Evolutionary conservation across 257 asterid species (phyloP).

Genomic region (Haberlea rhodopensis): DNA sequence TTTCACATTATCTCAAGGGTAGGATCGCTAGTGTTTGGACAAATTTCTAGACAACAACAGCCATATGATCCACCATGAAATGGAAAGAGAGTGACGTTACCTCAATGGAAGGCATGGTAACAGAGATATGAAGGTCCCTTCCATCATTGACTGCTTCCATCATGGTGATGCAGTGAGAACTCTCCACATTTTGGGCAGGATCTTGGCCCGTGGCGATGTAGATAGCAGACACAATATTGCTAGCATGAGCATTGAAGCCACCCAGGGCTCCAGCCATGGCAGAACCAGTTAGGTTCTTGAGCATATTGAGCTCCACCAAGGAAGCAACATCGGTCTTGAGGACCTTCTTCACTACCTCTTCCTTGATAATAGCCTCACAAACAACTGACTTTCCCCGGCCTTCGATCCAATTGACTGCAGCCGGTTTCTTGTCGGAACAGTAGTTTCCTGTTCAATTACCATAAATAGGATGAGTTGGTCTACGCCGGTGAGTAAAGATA

Average conservation of each 20-base stretch:
- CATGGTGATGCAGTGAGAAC: slow-evolving; percentile 48
- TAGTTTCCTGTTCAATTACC: slow-evolving; percentile 28
- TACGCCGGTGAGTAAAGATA: neutral
- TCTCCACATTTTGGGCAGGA: slow-evolving; percentile 45
- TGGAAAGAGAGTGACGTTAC: slow-evolving; percentile 14
- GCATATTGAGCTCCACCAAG: slow-evolving; percentile 43
- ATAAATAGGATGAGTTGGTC: neutral
- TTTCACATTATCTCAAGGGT: too few relatives aligned
- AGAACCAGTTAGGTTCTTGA: slow-evolving; percentile 42
- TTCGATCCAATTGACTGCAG: slow-evolving; percentile 46
- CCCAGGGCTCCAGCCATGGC: slow-evolving; percentile 50
- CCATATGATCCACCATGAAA: neutral
- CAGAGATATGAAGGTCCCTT: slow-evolving; percentile 45
- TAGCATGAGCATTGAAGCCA: slow-evolving; percentile 48
- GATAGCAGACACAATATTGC: slow-evolving; percentile 41
- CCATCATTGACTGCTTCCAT: slow-evolving; percentile 43
- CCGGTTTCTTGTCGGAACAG: slow-evolving; percentile 46
- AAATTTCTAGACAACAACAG: neutral
- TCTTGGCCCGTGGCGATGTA: slow-evolving; percentile 46
- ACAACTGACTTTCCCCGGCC: slow-evolving; percentile 45
- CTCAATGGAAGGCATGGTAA: slow-evolving; percentile 49
- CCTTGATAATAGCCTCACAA: slow-evolving; percentile 38
- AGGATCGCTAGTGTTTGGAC: neutral
- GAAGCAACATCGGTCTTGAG: slow-evolving; percentile 41
- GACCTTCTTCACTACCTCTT: slow-evolving; percentile 37